A percentile compares a stretch with the other conserved stretches of the same genome.
These are phyloP conservation scores for Diaporthe citri DNA, from an alignment of 2,329 filamentous ascomycete species.

Conservation along the genomic window DNA sequence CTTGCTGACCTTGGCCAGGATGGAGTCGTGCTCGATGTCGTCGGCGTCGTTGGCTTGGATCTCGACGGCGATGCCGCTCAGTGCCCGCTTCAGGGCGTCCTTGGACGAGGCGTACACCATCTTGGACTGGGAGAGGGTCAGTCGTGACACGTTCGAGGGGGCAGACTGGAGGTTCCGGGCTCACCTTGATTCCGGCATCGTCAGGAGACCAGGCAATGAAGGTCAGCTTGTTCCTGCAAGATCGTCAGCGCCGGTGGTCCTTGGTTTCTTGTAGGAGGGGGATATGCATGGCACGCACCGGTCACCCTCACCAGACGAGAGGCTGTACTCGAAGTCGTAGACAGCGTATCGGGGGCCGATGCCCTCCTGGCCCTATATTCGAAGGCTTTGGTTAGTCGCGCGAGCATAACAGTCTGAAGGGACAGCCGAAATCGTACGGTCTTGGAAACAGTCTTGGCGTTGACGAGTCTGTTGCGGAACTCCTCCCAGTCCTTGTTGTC, in stretches of 20 bases:
- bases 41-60: slow-evolving; percentile 87
- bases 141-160: slow-evolving; percentile 40
- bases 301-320: slow-evolving; percentile 78
- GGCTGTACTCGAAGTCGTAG: slow-evolving; percentile 85
- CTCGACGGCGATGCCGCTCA: slow-evolving; percentile 81
- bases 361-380: slow-evolving; percentile 64
- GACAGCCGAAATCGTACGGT: slow-evolving; percentile 60
- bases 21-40: slow-evolving; percentile 82
- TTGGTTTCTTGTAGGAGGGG: slow-evolving; percentile 38
- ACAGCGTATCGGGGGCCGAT: slow-evolving; percentile 84
- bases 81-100: slow-evolving; percentile 83
- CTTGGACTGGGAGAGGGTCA: slow-evolving; percentile 71
- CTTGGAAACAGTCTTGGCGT: slow-evolving; percentile 79
- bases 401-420: slow-evolving; percentile 31
- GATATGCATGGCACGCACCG: slow-evolving; percentile 61
- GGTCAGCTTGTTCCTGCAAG: slow-evolving; percentile 78
- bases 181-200: slow-evolving; percentile 82
- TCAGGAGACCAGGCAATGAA: slow-evolving; percentile 87
- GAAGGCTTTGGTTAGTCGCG: slow-evolving; percentile 30
- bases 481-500: slow-evolving; percentile 75
- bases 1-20: slow-evolving; percentile 77
- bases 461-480: slow-evolving; percentile 83
- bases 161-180: slow-evolving; percentile 44
- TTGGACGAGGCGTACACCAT: slow-evolving; percentile 94
- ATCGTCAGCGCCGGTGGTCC: slow-evolving; percentile 39